Base-by-base conservation (phyloP, 2,329 filamentous ascomycete genomes). In the Colletotrichum orbiculare region DNA sequence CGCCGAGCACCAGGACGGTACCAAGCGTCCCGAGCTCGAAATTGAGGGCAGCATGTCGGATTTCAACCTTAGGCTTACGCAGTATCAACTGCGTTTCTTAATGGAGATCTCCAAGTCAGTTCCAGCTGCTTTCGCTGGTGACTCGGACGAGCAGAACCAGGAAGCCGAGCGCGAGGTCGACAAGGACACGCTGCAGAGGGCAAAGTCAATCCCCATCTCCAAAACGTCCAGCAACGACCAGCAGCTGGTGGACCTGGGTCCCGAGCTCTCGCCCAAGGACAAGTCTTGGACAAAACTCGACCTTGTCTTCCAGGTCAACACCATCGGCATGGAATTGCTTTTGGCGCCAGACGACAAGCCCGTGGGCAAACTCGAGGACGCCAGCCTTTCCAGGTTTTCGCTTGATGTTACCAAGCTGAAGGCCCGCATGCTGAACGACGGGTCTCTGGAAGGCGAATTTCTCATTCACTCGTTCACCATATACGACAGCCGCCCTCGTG, bases 401-500 rank as follows among this genome's bases (percentile, higher is more conserved):
- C 84, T 99, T 41, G 96, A 99, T 72, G 90, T 97, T 68, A 98
- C 94, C 7, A 92, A 90, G 71, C 83, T 97, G 67, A 99, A 98
- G 81, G 86, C 97, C 8, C 89, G 94, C 34, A 96, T 98, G 90
- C 87, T 97, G 71, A 96, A 92, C 17, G 95, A 99, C 75, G 90
- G 91, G 7, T 94, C 94, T 0, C 79, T 99, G 45, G 96, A 99
- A 75, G 94, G 94, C 2, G 96, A 99, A 74, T 86, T 99, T 7
- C 85, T 97, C 41, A 94, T 99, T 13, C 91, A 96, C 65, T 96
- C 95, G 0, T 97, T 99, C 76, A 97, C 94, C 0, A 97, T 98
- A 69, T 88, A 92, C 60, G 96, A 99, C 75, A 97, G 91, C 68
- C 90, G 96, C n/a, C 89, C 89, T 5, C 87, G 88, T 58, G 94